Evolutionary conservation across 768 basidiomycete species (phyloP).

Genomic region (Serendipita sp.): DNA sequence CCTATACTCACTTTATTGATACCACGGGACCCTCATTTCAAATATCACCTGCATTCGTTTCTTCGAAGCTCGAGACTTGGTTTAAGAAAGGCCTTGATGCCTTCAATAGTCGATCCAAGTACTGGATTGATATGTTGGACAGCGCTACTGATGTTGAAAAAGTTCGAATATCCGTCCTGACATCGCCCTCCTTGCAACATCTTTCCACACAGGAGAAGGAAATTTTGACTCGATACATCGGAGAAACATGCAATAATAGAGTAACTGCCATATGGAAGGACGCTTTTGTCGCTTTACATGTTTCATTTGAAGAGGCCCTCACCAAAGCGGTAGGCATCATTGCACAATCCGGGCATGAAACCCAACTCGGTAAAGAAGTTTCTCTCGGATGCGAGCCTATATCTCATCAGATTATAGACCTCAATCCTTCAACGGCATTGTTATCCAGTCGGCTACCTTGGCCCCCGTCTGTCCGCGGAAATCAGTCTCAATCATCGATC

Average conservation of each 20-base stretch:
- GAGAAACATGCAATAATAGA: slow-evolving; percentile 36
- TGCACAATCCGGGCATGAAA: background rate
- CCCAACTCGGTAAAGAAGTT: background rate
- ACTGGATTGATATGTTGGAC: slow-evolving; percentile 45
- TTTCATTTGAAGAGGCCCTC: slow-evolving; percentile 24
- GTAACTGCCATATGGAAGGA: slow-evolving; percentile 43
- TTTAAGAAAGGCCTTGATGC: slow-evolving; percentile 34
- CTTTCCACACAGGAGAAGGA: slow-evolving; percentile 33
- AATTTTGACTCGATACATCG: slow-evolving; percentile 29
- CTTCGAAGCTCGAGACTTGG: slow-evolving; percentile 42
- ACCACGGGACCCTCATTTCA: slow-evolving; percentile 39
- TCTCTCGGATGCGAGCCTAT: background rate
- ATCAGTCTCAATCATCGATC: slow-evolving; percentile 22
- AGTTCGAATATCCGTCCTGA: slow-evolving; percentile 31
- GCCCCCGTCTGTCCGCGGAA: slow-evolving; percentile 24
- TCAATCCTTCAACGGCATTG: slow-evolving; percentile 35
- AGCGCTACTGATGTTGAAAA: slow-evolving; percentile 55
- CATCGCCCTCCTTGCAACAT: slow-evolving; percentile 29
- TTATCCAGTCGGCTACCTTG: slow-evolving; percentile 39
- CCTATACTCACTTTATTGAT: slow-evolving; percentile 78
- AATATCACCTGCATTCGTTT: slow-evolving; percentile 28
- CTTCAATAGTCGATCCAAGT: slow-evolving; percentile 28
- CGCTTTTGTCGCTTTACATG: slow-evolving; percentile 27
- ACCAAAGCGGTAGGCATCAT: slow-evolving; percentile 19
- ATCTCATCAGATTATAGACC: slow-evolving; percentile 23